phyloP scores from a whole-genome alignment of 495 filamentous ascomycete species.

The Lasiosphaeria hispida region DNA sequence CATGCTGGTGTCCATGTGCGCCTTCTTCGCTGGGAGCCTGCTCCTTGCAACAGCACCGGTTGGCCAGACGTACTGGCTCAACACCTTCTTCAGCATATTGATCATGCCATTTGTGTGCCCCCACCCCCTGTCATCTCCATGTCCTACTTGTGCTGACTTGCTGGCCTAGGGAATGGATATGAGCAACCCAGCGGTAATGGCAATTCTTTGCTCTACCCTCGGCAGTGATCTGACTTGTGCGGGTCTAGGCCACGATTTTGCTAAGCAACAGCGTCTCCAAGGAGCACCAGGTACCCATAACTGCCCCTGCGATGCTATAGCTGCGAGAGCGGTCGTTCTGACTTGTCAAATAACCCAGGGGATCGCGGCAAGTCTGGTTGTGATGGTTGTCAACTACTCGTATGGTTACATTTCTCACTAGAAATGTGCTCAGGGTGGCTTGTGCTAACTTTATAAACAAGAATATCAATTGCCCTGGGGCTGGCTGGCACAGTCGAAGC shows the following conservation, averaged over 20 bases:
- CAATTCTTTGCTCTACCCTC: background rate
- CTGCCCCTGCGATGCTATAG: background rate
- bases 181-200: slow-evolving; percentile 28
- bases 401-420: background rate
- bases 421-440: background rate
- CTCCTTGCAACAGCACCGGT: slow-evolving; percentile 49
- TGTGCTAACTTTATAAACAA: background rate
- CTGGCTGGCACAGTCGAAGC: slow-evolving; percentile 44
- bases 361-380: slow-evolving; percentile 45
- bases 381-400: slow-evolving; percentile 44
- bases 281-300: slow-evolving; percentile 48
- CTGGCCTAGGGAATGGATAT: slow-evolving; percentile 45
- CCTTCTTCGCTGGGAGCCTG: slow-evolving; percentile 45
- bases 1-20: slow-evolving; percentile 50
- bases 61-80: slow-evolving; percentile 57
- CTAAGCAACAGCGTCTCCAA: slow-evolving; percentile 55
- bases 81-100: slow-evolving; percentile 54
- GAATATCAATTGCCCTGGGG: slow-evolving; percentile 44
- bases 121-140: background rate
- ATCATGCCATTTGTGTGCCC: slow-evolving; percentile 51
- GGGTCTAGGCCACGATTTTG: slow-evolving; percentile 47
- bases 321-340: background rate
- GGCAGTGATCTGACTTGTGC: slow-evolving; percentile 18
- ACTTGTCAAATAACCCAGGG: slow-evolving; percentile 32
- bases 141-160: background rate